phyloP scores from a whole-genome alignment of 139 green algal species.

The Mesotaenium endlicherianum region DNA sequence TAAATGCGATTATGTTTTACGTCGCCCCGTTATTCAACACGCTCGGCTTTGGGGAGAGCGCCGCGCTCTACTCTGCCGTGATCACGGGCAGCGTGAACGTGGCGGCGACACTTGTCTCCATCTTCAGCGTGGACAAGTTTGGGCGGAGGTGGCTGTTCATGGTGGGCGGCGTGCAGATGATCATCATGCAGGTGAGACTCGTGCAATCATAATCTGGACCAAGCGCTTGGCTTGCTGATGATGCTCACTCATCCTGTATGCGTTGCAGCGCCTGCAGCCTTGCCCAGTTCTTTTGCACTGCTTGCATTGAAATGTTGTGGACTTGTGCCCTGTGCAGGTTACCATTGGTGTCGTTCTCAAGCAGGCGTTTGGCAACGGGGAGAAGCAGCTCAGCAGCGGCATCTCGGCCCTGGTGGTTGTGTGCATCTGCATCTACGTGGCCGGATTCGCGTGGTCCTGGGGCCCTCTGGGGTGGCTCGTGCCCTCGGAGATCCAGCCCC shows the following conservation, averaged over 20 bases:
- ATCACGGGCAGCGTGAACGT: constrained; percentile 66
- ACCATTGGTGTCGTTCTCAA: constrained; percentile 37
- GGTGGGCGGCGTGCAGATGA: constrained; percentile 67
- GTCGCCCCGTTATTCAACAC: constrained; percentile 57
- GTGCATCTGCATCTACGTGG: constrained; percentile 73
- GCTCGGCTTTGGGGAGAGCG: constrained; percentile 48
- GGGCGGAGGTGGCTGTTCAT: constrained; percentile 63
- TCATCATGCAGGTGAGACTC: too few species aligned
- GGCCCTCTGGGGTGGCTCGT: constrained; percentile 67
- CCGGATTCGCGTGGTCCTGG: constrained; percentile 74
- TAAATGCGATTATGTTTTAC: constrained; percentile 70
- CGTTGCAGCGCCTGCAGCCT: too few species aligned
- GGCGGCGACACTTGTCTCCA: constrained; percentile 59
- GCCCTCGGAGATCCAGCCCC: constrained; percentile 48
- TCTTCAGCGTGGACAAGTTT: constrained; percentile 61
- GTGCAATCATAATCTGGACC: too few species aligned
- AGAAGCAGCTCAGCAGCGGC: constrained; percentile 23
- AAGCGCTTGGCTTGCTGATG: too few species aligned
- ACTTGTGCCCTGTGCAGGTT: constrained; percentile 21
- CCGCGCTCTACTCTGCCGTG: constrained; percentile 59
- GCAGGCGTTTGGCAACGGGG: constrained; percentile 27
- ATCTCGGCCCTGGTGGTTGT: too few species aligned
- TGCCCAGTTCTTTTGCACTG: too few species aligned
- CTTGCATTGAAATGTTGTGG: too few species aligned
- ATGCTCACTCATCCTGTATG: too few species aligned